Percentiles rank a stretch among this genome's conserved stretches.
Evolutionary conservation across 148 eudicot genomes (phyloP).

Genomic region (Linanthus parryae): DNA sequence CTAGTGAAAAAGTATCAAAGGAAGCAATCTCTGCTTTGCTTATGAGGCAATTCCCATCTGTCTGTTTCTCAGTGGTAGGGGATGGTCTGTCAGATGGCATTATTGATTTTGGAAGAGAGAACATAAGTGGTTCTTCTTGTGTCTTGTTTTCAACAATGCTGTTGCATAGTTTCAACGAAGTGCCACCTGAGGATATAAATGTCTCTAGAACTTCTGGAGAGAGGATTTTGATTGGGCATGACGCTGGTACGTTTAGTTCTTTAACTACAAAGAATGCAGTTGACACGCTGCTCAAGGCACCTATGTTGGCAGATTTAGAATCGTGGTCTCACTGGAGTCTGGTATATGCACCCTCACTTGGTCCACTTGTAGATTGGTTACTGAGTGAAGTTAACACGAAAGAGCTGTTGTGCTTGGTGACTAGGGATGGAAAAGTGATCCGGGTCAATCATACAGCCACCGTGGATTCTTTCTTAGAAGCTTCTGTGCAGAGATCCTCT

Average conservation of each 20-base stretch:
- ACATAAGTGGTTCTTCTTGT: constrained; percentile 31
- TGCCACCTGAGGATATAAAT: no score
- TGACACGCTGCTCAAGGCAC: constrained; percentile 59
- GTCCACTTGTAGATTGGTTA: constrained; percentile 78
- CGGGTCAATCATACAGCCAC: constrained; percentile 74
- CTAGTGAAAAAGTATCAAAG: constrained; percentile 40
- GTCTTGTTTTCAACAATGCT: constrained; percentile 72
- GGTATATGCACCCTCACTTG: constrained; percentile 73
- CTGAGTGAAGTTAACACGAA: constrained; percentile 51
- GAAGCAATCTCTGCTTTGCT: constrained; percentile 54
- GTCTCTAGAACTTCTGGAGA: constrained; percentile 22
- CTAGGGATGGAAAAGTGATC: constrained; percentile 60
- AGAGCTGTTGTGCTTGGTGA: constrained; percentile 63
- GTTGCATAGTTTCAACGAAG: no score
- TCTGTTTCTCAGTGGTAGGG: constrained; percentile 42
- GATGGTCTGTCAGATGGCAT: constrained; percentile 25
- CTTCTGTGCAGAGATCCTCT: constrained; percentile 62
- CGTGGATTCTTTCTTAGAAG: constrained; percentile 59
- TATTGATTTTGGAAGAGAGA: constrained; percentile 25
- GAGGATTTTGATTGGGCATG: constrained; percentile 14
- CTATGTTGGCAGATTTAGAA: constrained; percentile 67
- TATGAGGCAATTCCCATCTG: constrained; percentile 60
- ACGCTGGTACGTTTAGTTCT: constrained; percentile 19
- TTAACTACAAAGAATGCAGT: constrained; percentile 62
- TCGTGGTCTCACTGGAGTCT: constrained; percentile 84